phyloP scores from a whole-genome alignment of 2,329 filamentous ascomycete species.

The Cladophialophora immunda region DNA sequence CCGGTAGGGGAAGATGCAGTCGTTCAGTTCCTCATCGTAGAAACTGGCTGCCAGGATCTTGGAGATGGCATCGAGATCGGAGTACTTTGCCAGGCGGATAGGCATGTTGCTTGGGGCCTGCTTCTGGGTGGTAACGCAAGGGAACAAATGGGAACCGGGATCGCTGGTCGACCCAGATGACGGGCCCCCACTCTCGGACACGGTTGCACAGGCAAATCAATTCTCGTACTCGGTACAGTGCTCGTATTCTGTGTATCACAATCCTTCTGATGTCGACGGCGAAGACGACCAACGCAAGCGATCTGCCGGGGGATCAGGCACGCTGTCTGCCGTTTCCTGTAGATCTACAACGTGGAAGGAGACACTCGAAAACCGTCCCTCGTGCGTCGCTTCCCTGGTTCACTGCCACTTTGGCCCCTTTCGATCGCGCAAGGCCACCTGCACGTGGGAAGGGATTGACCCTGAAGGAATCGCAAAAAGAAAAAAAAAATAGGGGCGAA shows the following conservation, averaged over 20 bases:
- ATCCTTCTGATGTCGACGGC: slow-evolving; percentile 4
- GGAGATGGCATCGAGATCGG: slow-evolving; percentile 28
- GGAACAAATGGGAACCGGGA: too few relatives aligned
- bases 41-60: slow-evolving; percentile 29
- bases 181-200: not conserved
- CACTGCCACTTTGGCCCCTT: not conserved
- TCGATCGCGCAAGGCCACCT: not conserved
- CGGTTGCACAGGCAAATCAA: too few relatives aligned
- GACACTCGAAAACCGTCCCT: not conserved
- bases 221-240: too few relatives aligned
- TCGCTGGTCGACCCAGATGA: too few relatives aligned
- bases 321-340: not conserved
- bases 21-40: slow-evolving; percentile 20
- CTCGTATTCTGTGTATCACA: not conserved
- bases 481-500: not conserved
- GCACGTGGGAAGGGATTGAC: not conserved
- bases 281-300: too few relatives aligned
- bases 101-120: slow-evolving; percentile 25
- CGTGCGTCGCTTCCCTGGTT: not conserved
- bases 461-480: not conserved
- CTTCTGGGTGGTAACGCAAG: too few relatives aligned
- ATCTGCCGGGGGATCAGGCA: too few relatives aligned
- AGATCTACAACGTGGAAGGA: not conserved
- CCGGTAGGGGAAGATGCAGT: slow-evolving; percentile 28
- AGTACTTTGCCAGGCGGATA: slow-evolving; percentile 23